Conservation (phyloP, 805 yeast species). For the Lachancea dasiensis region DNA sequence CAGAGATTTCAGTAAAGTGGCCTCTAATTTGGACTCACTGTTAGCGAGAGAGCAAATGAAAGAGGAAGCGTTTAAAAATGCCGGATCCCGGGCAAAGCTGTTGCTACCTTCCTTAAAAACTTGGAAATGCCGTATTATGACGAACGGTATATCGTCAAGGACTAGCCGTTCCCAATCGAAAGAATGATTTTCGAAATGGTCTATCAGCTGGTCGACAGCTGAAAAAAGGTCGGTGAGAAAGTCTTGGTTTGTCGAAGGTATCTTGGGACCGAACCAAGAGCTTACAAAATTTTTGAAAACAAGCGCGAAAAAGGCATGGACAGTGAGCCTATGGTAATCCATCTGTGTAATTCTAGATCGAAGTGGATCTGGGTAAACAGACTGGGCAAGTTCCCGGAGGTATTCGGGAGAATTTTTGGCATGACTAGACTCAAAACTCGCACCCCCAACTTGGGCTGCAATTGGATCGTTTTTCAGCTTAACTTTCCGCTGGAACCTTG, state of each 20-base stretch:
- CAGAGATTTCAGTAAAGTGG: slow-evolving; percentile 21
- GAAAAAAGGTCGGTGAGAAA: slow-evolving; percentile 10
- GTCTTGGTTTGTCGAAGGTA: slow-evolving; percentile 23
- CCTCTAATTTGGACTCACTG: slow-evolving; percentile 19
- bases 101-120: background rate
- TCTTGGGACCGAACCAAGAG: slow-evolving; percentile 31
- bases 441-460: slow-evolving; percentile 7
- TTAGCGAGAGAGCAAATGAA: slow-evolving; percentile 2
- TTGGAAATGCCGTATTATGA: slow-evolving; percentile 20
- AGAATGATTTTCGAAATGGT: slow-evolving; percentile 1
- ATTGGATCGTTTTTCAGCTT: slow-evolving; percentile 8
- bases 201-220: background rate
- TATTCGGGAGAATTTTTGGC: slow-evolving; percentile 22
- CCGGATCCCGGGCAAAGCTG: background rate
- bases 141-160: slow-evolving; percentile 25
- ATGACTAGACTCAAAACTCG: slow-evolving; percentile 17
- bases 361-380: slow-evolving; percentile 20
- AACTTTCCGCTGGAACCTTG: slow-evolving; percentile 23
- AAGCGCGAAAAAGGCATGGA: slow-evolving; percentile 23
- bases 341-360: slow-evolving; percentile 13
- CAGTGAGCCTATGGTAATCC: slow-evolving; percentile 12
- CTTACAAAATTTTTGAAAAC: slow-evolving; percentile 23
- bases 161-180: slow-evolving; percentile 16
- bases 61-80: background rate
- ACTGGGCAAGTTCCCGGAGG: slow-evolving; percentile 22